Evolutionary conservation across 1,284 basidiomycete genomes (phyloP), one percentile per base, ranked within the genome.

Genomic region (Sphaerobolus stellatus): DNA sequence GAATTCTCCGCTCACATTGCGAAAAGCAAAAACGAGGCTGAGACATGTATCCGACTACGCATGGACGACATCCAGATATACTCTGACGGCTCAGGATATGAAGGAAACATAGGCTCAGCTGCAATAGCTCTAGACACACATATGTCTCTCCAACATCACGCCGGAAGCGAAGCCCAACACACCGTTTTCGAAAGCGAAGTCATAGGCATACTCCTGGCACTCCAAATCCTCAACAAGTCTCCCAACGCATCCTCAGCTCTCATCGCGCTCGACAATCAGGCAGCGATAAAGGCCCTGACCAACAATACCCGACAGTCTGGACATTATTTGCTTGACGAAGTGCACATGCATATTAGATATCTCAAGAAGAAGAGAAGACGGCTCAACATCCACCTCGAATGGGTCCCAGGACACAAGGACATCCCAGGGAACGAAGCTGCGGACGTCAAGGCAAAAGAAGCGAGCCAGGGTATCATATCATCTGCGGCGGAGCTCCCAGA

Each of bases 171-270:
- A 1, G 48, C 18, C 1, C n/a, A 60, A 14, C 68, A 73, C 60
- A 68, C 66, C 0, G 65, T 68, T 2, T 68, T 65, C 54, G 67
- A 74, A 49, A 69, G 62, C 0, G 66, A 73, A 57, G 48, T 60
- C 0, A 60, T 68, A 0, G 70, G 67, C 3, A 50, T 66, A 1
- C 50, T 64, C 1, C 54, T 67, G 1, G 63, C 49, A 6, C 8
- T 61, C 2, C 40, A 64, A 18, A 50, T 65, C 3, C 36, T 62
- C 16, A 25, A 20, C 5, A 40, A 28, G 16, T 27, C n/a, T 11
- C 5, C 7, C 11, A 7, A 28, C 7, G 34, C 22, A 4, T 3
- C 20, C 3, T 30, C 36, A 3, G 25, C 24, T 14, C 33, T 41
- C 5, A 50, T 50, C 20, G 49, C 49, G n/a, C 33, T 41, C 8